phyloP scores from a whole-genome alignment of 176 grass and related monocot species.

The Miscanthus lutarioriparius region DNA sequence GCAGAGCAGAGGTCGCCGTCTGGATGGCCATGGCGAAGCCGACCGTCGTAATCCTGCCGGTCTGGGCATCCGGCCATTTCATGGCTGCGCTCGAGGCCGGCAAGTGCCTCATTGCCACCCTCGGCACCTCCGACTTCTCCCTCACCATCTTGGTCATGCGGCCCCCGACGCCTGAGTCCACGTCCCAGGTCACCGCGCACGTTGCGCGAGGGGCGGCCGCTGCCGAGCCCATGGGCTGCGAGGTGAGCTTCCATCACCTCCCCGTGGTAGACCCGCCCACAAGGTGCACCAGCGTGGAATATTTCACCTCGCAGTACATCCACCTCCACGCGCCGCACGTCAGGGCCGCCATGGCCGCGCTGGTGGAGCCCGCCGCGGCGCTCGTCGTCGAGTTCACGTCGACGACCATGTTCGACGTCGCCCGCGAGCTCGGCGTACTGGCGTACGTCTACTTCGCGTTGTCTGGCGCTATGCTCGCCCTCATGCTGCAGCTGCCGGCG shows the following conservation, averaged over 20 bases:
- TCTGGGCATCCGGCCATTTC: neutral
- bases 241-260: conserved; percentile 25
- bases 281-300: neutral
- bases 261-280: conserved; percentile 2
- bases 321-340: conserved; percentile 35
- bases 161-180: neutral
- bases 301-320: conserved; percentile 34
- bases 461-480: conserved; percentile 14
- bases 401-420: conserved; percentile 36
- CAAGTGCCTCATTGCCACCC: neutral
- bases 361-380: neutral
- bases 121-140: neutral
- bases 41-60: neutral
- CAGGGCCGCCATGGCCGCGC: neutral
- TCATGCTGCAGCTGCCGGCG: conserved; percentile 39
- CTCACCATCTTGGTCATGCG: neutral
- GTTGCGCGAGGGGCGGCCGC: neutral
- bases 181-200: neutral
- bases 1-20: neutral
- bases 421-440: conserved; percentile 32
- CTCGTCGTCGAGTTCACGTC: conserved; percentile 47
- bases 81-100: neutral
- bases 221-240: neutral
- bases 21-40: neutral
- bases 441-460: conserved; percentile 47